These are phyloP conservation scores for Phytophthora cryptogea DNA, from an alignment of 352 stramenopile species.

Conservation along the genomic window DNA sequence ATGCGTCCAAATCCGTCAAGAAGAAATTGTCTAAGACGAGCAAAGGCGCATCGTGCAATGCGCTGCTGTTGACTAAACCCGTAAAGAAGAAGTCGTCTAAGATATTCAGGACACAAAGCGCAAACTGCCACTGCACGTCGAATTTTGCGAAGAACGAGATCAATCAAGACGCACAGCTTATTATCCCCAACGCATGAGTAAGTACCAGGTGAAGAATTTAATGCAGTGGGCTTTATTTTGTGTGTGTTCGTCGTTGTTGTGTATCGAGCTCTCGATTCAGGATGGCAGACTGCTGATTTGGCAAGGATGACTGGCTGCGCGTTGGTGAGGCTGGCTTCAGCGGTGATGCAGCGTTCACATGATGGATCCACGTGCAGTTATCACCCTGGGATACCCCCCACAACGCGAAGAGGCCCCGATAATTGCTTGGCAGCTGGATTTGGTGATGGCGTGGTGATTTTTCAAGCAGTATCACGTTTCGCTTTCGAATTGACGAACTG, in stretches of 20 bases:
- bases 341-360: slow-evolving; percentile 26
- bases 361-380: slow-evolving; percentile 19
- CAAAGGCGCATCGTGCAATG: too few species aligned
- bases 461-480: background rate
- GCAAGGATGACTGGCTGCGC: slow-evolving; percentile 5
- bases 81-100: too few species aligned
- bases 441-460: slow-evolving; percentile 1
- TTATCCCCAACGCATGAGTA: slow-evolving; percentile 5
- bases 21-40: slow-evolving; percentile 51
- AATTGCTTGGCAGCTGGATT: slow-evolving; percentile 21
- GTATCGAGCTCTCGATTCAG: background rate
- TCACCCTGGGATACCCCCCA: slow-evolving; percentile 17
- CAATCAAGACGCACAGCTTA: slow-evolving; percentile 27
- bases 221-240: slow-evolving; percentile 12
- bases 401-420: slow-evolving; percentile 15
- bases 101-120: too few species aligned
- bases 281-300: background rate
- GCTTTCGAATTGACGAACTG: background rate
- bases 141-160: slow-evolving; percentile 22
- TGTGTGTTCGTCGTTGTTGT: background rate
- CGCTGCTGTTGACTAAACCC: too few species aligned
- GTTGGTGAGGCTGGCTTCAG: slow-evolving; percentile 10
- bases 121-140: too few species aligned
- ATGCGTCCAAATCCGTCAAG: slow-evolving; percentile 43
- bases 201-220: slow-evolving; percentile 15